These are phyloP conservation scores for Nicotiana paniculata DNA, from an alignment of 257 asterid species.

Conservation along the genomic window DNA sequence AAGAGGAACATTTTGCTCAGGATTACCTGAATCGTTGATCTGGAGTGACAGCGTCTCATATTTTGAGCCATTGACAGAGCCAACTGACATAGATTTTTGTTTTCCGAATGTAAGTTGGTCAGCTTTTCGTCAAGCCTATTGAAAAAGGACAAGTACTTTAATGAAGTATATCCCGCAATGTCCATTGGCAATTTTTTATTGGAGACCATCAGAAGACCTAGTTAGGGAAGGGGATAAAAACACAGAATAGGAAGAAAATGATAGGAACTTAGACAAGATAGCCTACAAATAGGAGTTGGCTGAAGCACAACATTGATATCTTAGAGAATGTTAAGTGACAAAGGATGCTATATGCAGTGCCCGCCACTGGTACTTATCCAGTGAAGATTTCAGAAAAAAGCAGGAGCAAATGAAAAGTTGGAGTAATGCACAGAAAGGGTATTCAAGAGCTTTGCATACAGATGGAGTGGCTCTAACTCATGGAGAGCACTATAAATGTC, in stretches of 20 bases:
- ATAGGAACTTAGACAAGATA: conserved; percentile 13
- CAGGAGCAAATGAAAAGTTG: neutral
- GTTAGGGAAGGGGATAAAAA: conserved; percentile 14
- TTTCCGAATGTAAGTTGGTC: conserved; percentile 76
- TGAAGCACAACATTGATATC: conserved; percentile 25
- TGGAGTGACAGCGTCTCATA: conserved; percentile 60
- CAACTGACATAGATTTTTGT: conserved; percentile 54
- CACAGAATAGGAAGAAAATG: conserved; percentile 9
- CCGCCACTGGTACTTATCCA: conserved; percentile 48
- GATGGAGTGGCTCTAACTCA: neutral
- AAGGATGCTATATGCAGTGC: too few species aligned
- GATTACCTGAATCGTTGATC: conserved; percentile 79
- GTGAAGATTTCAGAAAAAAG: neutral
- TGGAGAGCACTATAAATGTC: neutral
- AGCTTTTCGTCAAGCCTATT: conserved; percentile 71
- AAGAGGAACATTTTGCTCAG: neutral
- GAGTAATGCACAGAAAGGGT: neutral
- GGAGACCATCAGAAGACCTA: conserved; percentile 2
- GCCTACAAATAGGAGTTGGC: conserved; percentile 13
- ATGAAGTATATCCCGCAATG: neutral
- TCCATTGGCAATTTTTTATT: neutral
- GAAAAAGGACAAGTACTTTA: conserved; percentile 20
- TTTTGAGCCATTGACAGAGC: conserved; percentile 83
- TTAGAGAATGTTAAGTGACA: conserved; percentile 22
- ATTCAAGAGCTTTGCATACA: neutral